These are phyloP conservation scores for Trichophyton verrucosum DNA, from an alignment of 2,329 filamentous ascomycete genomes.

Conservation along the genomic window DNA sequence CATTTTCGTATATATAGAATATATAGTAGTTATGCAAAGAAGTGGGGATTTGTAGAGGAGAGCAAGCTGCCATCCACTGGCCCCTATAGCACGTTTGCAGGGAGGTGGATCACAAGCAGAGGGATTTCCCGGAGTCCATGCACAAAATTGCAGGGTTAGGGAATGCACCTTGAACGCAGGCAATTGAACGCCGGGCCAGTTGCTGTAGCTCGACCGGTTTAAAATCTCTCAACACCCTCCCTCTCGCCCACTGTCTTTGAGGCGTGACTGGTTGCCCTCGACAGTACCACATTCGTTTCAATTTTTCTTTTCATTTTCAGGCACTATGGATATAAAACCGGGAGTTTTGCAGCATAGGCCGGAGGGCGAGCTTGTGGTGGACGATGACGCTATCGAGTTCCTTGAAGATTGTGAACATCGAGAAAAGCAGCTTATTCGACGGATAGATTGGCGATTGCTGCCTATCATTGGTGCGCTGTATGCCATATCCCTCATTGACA, in stretches of 20 bases:
- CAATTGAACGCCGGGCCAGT: not conserved
- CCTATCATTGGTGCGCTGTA: constrained; percentile 54
- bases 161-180: not conserved
- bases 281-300: not conserved
- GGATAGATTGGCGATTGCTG: constrained; percentile 54
- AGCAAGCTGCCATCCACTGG: not conserved
- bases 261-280: not conserved
- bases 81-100: not conserved
- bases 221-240: not conserved
- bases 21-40: not conserved
- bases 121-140: not conserved
- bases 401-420: not conserved
- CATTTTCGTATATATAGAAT: not conserved
- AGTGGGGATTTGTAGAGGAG: not conserved
- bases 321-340: not conserved
- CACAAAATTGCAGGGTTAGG: not conserved
- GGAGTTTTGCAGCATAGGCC: not conserved
- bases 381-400: not conserved
- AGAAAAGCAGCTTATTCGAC: constrained; percentile 28
- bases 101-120: not conserved
- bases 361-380: not conserved
- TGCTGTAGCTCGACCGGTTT: not conserved
- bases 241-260: not conserved
- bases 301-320: not conserved
- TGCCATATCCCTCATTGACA: constrained; percentile 64